A percentile compares a stretch with the other conserved stretches of the same genome.
Evolutionary conservation across 345 rosid genomes (phyloP).

Genomic region (Abelmoschus esculentus): DNA sequence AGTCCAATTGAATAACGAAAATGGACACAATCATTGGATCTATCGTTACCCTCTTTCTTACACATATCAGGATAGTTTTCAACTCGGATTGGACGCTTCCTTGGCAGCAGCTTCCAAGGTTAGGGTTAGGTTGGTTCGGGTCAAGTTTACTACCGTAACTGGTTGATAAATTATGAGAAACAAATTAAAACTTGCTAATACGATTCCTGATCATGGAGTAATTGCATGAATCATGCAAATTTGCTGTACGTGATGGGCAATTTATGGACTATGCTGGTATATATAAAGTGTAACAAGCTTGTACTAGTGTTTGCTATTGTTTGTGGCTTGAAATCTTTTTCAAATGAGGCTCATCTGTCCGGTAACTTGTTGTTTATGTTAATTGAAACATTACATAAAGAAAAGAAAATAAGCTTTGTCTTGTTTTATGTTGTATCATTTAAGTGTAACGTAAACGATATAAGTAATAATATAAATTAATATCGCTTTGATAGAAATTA

Average conservation of each 20-base stretch:
- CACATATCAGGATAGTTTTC: conserved; percentile 23
- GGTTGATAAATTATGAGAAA: neutral
- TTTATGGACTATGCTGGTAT: too few species aligned
- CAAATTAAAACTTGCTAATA: neutral
- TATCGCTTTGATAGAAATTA: too few species aligned
- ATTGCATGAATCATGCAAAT: neutral
- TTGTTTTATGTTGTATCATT: too few species aligned
- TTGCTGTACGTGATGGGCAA: neutral
- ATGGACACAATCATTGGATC: conserved; percentile 32
- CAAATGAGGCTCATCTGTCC: too few species aligned
- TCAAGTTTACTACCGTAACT: neutral
- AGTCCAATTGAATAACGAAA: conserved; percentile 32
- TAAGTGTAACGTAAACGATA: too few species aligned
- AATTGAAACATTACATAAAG: too few species aligned
- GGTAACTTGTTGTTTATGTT: too few species aligned
- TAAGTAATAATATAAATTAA: too few species aligned
- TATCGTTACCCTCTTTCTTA: conserved; percentile 15
- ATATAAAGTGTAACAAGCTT: too few species aligned
- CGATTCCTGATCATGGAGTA: neutral
- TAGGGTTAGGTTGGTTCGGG: neutral
- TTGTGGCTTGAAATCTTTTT: too few species aligned
- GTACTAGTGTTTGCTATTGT: too few species aligned
- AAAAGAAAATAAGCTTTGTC: too few species aligned
- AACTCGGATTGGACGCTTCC: conserved; percentile 21
- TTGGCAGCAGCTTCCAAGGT: neutral